Percentiles rank a stretch among this genome's conserved stretches.
phyloP scores from a whole-genome alignment of 1,284 basidiomycete species.

The Xerocomus subilludens region DNA sequence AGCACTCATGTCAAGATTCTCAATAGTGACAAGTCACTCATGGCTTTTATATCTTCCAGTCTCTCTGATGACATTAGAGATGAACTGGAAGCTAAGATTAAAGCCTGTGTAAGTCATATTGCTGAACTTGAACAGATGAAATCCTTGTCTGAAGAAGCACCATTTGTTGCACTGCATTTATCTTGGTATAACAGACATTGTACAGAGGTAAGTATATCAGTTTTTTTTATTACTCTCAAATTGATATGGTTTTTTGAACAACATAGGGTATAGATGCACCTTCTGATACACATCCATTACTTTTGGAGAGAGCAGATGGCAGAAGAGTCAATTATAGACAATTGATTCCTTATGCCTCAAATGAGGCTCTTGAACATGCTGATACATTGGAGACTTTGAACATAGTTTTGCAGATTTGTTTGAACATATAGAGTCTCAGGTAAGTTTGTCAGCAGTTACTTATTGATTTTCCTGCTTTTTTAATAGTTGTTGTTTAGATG shows the following conservation, averaged over 20 bases:
- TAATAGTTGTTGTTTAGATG: neutral
- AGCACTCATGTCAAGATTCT: too few relatives aligned
- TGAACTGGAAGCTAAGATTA: too few relatives aligned
- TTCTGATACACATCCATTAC: neutral
- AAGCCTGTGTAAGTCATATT: too few relatives aligned
- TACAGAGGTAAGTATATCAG: neutral
- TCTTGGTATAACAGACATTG: neutral
- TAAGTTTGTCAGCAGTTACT: neutral
- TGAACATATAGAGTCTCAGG: too few relatives aligned
- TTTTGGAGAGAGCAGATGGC: neutral
- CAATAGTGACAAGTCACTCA: too few relatives aligned
- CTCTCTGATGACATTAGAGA: too few relatives aligned
- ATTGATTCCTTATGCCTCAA: neutral
- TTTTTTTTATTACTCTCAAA: too few relatives aligned
- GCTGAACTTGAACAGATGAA: too few relatives aligned
- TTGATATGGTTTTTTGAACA: too few relatives aligned
- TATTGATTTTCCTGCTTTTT: neutral
- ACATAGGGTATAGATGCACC: neutral
- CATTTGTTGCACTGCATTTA: too few relatives aligned
- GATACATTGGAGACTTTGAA: neutral
- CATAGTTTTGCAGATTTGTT: neutral
- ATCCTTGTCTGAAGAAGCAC: too few relatives aligned
- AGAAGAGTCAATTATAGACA: neutral
- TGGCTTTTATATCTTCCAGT: too few relatives aligned
- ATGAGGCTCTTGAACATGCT: neutral